Conservation (phyloP, 352 stramenopile species). For the Phytophthora capsici region DNA sequence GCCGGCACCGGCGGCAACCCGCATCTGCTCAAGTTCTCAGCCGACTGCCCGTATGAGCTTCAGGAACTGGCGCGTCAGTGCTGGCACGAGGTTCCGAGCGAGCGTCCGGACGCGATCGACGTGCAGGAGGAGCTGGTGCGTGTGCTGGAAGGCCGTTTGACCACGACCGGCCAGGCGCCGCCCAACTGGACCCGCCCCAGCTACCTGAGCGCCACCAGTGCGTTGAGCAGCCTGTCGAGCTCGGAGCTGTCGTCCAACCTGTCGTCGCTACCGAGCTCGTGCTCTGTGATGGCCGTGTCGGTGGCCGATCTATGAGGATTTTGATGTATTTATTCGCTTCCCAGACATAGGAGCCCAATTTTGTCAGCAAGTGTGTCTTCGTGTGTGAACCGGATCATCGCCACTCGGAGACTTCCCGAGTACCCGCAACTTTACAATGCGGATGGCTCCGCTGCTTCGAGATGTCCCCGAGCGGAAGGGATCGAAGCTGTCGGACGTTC, state of each 20-base stretch:
- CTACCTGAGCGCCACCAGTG: slow-evolving; percentile 44
- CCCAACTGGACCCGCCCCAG: slow-evolving; percentile 65
- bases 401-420: slow-evolving; percentile 27
- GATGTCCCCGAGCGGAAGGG: slow-evolving; percentile 21
- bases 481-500: not conserved
- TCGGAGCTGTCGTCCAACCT: slow-evolving; percentile 49
- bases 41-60: slow-evolving; percentile 65
- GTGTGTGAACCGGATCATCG: slow-evolving; percentile 36
- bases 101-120: slow-evolving; percentile 69
- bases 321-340: slow-evolving; percentile 46
- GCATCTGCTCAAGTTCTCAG: slow-evolving; percentile 65
- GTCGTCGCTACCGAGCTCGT: slow-evolving; percentile 48
- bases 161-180: slow-evolving; percentile 46
- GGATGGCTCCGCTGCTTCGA: not conserved
- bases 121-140: slow-evolving; percentile 79
- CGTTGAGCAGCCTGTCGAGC: slow-evolving; percentile 50
- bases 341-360: slow-evolving; percentile 34
- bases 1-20: slow-evolving; percentile 43
- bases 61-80: slow-evolving; percentile 60
- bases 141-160: slow-evolving; percentile 69
- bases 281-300: slow-evolving; percentile 43
- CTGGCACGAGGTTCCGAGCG: slow-evolving; percentile 56
- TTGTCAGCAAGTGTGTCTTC: slow-evolving; percentile 37
- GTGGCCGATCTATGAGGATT: slow-evolving; percentile 41
- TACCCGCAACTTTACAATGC: slow-evolving; percentile 24